Base-by-base conservation (phyloP, 352 stramenopile species). In the Globisporangium paddicum region DNA sequence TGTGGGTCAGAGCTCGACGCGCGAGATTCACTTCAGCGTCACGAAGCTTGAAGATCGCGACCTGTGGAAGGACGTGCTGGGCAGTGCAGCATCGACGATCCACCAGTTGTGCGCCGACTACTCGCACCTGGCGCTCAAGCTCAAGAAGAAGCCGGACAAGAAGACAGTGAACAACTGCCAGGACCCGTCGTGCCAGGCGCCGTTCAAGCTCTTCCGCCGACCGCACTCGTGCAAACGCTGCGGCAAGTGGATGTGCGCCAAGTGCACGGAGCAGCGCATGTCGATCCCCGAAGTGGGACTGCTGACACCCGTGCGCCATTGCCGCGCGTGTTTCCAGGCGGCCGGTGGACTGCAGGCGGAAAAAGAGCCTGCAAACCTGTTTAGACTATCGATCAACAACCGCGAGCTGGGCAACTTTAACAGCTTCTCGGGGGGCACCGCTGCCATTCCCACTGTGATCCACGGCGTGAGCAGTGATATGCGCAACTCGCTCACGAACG, bases 151-250 rank as follows among this genome's bases (percentile, higher is more conserved):
- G 56, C 81, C 83, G 16, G 81, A 91, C 68, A 91, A 91, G 55
- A 93, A 91, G 70, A 76, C 64, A 3, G 72, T 93, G 35, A 90
- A 83, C 19, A 73, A 92, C 57, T 94, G 84, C 60, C 82, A 92
- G 63, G 75, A 90, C 54, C 55, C 64, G 44, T 75, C 64, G 30
- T 95, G 86, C 66, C 67, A 79, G 23, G 74, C 72, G 40, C 69
- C 72, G 35, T 95, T 95, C 66, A 93, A 95, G 67, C 71, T 95
- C 14, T 91, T 91, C 45, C 79, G 83, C 32, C 80, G 86, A 2
- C 83, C 86, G 14, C 83, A 95, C 58, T 79, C 82, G 42, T 95
- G 86, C 71, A 89, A 93, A 58, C 83, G 86, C 25, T 95, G 86
- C 55, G 86, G 77, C 13, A 90, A 91, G 49, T 91, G 83, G 77